Conservation (phyloP, 2,329 filamentous ascomycete genomes). For the Colletotrichum theobromicola region DNA sequence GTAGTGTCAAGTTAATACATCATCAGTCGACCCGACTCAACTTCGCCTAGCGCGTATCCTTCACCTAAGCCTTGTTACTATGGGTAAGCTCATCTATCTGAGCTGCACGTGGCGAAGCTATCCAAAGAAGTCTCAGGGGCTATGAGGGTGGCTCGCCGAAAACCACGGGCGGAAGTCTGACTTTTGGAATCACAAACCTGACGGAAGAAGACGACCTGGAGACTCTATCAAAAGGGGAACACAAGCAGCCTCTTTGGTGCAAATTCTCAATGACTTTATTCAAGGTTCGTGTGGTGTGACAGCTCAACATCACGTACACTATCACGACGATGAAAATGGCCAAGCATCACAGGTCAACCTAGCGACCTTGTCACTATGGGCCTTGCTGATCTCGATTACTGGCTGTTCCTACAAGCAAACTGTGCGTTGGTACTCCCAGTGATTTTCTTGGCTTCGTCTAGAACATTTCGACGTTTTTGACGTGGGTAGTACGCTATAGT, state of each 20-base stretch:
- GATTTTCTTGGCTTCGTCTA: background rate
- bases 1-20: background rate
- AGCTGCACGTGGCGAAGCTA: background rate
- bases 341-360: fast-evolving
- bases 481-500: background rate
- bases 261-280: fast-evolving
- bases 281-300: background rate
- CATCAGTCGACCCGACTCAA: background rate
- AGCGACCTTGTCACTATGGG: background rate
- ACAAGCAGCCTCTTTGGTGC: fast-evolving
- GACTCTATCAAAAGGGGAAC: background rate
- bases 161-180: background rate
- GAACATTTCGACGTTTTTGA: background rate
- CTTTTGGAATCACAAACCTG: background rate
- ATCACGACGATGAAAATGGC: too few species aligned
- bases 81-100: background rate
- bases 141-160: background rate
- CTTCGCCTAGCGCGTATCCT: background rate
- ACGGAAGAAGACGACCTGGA: background rate
- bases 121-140: background rate
- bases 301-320: background rate
- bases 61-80: background rate
- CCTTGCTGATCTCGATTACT: background rate
- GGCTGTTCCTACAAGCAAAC: fast-evolving
- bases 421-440: fast-evolving